Base-by-base conservation (phyloP, 176 grass and related monocot species). In the Rhynchospora tenuis region DNA sequence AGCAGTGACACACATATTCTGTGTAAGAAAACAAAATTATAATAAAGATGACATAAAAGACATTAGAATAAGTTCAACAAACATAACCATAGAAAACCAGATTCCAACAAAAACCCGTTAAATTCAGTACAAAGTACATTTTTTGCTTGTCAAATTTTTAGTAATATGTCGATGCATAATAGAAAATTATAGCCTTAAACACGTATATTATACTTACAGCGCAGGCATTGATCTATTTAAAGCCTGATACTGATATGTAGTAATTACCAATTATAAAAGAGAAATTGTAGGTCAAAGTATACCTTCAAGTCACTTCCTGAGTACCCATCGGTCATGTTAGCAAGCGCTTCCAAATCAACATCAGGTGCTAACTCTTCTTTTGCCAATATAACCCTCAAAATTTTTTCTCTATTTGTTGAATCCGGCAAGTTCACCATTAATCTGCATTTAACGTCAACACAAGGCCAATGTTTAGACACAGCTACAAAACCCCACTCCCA, bases 341-440 rank as follows among this genome's bases (percentile, higher is more conserved):
- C 93, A 88, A 93, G 84, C 12, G 85, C 89, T 52, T 95, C 96
- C 68, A 95, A 3, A 92, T 88, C 88, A 63, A 90, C 85, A 88
- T 90, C 85, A 42, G 78, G 58, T 27, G 88, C 88, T 57, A 99
- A 67, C 29, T 99, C 96, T 89, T 99, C 96, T 85, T 99, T 99
- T 73, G 93, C 90, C 29, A 99, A 90, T 86, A 99, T 99, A 64
- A 99, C 96, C 82, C 90, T 93, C 31, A 99, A 63, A 90, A 99
- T 99, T 77, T 99, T 99, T 47, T 93, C 93, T 85, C 96, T 95
- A 82, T 99, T 99, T 65, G 93, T 89, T 64, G 91, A 78, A 56
- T 99, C 96, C 14, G 96, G 96, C 71, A 99, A 93, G 65, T 99
- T 99, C 59, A 99, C 96, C 96, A 99, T 99, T 92, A 99, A 90